A percentile compares a stretch with the other conserved stretches of the same genome.
phyloP scores from a whole-genome alignment of 2,329 filamentous ascomycete genomes.

The Nemania abortiva region DNA sequence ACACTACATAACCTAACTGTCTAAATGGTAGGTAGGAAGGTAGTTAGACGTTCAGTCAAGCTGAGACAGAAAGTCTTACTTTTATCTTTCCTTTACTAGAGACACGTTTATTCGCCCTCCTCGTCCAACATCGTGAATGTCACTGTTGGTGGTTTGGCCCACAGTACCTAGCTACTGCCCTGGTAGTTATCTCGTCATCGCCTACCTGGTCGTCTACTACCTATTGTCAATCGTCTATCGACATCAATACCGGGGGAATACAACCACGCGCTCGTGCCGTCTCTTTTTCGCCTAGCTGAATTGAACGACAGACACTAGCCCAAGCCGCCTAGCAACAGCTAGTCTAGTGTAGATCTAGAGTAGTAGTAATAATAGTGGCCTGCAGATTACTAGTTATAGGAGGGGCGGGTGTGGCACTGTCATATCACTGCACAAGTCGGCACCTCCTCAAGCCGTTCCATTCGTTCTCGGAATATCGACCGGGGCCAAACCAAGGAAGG shows the following conservation, averaged over 20 bases:
- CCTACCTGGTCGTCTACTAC: not conserved
- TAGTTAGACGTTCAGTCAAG: constrained; percentile 8
- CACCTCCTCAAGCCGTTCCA: constrained; percentile 16
- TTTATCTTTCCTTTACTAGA: constrained; percentile 9
- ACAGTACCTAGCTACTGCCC: not conserved
- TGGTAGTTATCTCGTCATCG: not conserved
- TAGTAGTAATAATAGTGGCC: constrained; percentile 34
- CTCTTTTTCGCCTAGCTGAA: constrained; percentile 34
- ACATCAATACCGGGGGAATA: constrained; percentile 10
- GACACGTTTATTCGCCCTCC: not conserved
- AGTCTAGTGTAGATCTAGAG: constrained; percentile 27
- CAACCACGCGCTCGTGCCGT: constrained; percentile 18
- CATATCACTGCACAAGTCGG: constrained; percentile 22
- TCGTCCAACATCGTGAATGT: not conserved
- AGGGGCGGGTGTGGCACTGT: constrained; percentile 17
- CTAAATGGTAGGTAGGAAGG: constrained; percentile 9
- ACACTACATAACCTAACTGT: not conserved
- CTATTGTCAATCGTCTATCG: constrained; percentile 6
- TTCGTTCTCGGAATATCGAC: constrained; percentile 19
- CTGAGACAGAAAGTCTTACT: constrained; percentile 5
- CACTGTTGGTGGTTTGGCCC: not conserved
- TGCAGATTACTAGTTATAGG: constrained; percentile 37
- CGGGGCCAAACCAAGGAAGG: constrained; percentile 4
- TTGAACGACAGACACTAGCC: constrained; percentile 20
- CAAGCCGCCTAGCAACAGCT: constrained; percentile 21